Evolutionary conservation across 192 early-diverging fungal species (phyloP).

Genomic region (Linnemannia exigua): DNA sequence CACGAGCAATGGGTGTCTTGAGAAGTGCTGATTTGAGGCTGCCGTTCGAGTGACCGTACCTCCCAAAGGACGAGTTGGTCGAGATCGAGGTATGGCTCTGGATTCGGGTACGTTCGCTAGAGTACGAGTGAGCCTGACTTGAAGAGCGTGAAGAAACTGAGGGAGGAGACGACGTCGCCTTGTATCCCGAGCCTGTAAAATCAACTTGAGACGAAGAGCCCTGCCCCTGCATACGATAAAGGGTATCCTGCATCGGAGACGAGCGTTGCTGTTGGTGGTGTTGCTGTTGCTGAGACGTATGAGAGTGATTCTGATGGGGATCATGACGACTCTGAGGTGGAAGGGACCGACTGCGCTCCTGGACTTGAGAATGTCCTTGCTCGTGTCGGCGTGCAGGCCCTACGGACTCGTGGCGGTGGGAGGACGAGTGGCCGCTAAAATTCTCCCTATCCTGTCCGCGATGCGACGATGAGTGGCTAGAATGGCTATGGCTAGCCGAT

Average conservation of each 20-base stretch:
- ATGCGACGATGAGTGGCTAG: not conserved
- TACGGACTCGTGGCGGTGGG: not conserved
- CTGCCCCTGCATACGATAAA: constrained; percentile 16
- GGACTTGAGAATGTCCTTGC: not conserved
- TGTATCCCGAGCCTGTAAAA: constrained; percentile 11
- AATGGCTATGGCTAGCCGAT: constrained; percentile 9
- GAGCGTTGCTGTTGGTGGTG: not conserved
- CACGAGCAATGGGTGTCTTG: constrained; percentile 52
- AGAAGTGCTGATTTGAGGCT: constrained; percentile 31
- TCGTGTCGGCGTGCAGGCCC: not conserved
- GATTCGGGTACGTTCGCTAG: constrained; percentile 16
- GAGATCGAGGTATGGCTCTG: constrained; percentile 24
- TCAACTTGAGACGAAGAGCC: constrained; percentile 40
- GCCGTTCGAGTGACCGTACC: constrained; percentile 4
- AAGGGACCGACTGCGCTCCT: not conserved
- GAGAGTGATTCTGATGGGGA: not conserved
- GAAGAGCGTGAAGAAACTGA: constrained; percentile 7
- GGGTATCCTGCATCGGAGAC: not conserved
- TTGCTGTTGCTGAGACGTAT: not conserved
- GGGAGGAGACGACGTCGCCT: not conserved
- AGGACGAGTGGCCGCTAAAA: not conserved
- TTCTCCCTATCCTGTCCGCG: not conserved
- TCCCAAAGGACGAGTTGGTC: not conserved
- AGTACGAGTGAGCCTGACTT: constrained; percentile 3
- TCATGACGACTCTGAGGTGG: not conserved